These are phyloP conservation scores for Canavalia gladiata DNA, from an alignment of 306 rosid genomes.

Conservation along the genomic window DNA sequence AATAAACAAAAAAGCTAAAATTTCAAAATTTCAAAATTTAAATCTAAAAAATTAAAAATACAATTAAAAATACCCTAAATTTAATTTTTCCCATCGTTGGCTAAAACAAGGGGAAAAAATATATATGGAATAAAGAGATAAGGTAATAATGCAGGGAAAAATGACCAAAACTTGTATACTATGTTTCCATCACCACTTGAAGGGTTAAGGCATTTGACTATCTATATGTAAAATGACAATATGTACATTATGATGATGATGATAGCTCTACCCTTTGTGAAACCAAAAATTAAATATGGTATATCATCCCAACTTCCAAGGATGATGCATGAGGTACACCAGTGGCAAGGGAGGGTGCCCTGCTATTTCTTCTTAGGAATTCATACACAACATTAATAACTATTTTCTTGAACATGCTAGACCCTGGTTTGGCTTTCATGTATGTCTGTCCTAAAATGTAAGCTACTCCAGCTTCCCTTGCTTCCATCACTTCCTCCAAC, in stretches of 20 bases:
- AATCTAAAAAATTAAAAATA: too few species aligned
- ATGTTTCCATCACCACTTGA: conserved; percentile 10
- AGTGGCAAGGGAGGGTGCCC: conserved; percentile 65
- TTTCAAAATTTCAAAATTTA: too few species aligned
- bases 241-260: conserved; percentile 50
- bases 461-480: conserved; percentile 84
- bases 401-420: conserved; percentile 69
- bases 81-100: neutral
- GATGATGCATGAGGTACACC: conserved; percentile 77
- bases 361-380: conserved; percentile 84
- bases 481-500: conserved; percentile 79
- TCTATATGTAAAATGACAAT: conserved; percentile 34
- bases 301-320: conserved; percentile 94
- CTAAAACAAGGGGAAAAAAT: neutral
- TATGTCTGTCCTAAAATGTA: conserved; percentile 82
- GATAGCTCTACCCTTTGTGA: conserved; percentile 34
- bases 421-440: conserved; percentile 87
- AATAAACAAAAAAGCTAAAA: too few species aligned
- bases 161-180: conserved; percentile 45
- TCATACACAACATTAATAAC: conserved; percentile 80
- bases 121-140: conserved; percentile 1
- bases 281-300: conserved; percentile 63
- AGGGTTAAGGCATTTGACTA: conserved; percentile 35
- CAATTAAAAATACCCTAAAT: neutral
- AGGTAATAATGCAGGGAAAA: conserved; percentile 7